phyloP scores from a whole-genome alignment of 495 filamentous ascomycete species.

The Aspergillus heteromorphus region DNA sequence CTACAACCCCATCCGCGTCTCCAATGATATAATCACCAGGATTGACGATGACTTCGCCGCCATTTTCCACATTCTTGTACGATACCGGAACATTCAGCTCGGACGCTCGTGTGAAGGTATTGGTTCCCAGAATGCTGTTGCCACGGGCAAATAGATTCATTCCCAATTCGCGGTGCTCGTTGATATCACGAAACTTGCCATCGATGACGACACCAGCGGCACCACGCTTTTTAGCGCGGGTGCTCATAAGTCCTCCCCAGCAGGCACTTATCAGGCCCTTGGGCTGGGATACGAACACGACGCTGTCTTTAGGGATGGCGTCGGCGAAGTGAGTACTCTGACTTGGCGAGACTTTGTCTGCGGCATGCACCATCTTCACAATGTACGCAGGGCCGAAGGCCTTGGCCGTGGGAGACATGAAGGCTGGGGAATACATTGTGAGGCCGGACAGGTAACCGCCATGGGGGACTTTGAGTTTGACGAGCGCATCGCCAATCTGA shows the following conservation, averaged over 20 bases:
- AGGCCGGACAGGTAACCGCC: constrained; percentile 55
- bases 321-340: constrained; percentile 29
- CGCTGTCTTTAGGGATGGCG: constrained; percentile 42
- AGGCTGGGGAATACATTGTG: constrained; percentile 52
- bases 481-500: constrained; percentile 25
- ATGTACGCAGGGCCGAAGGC: constrained; percentile 56
- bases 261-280: constrained; percentile 48
- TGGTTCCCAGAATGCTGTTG: constrained; percentile 31
- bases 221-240: constrained; percentile 38
- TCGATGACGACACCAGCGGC: constrained; percentile 49
- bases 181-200: constrained; percentile 52
- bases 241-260: constrained; percentile 57
- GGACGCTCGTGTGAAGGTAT: constrained; percentile 19
- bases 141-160: constrained; percentile 50
- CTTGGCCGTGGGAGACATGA: constrained; percentile 46
- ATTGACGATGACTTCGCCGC: constrained; percentile 42
- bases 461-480: constrained; percentile 44
- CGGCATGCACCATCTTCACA: constrained; percentile 32
- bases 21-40: constrained; percentile 56
- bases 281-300: constrained; percentile 54
- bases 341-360: constrained; percentile 15
- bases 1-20: constrained; percentile 52
- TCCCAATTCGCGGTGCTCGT: constrained; percentile 51
- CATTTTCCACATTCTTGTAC: constrained; percentile 21
- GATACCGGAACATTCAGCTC: constrained; percentile 29